Percentiles rank a stretch among this genome's conserved stretches.
These are phyloP conservation scores for bread wheat (Triticum aestivum) DNA, from an alignment of 176 grass and related monocot species.

Conservation along the genomic window IWGSC_CS_RefSeq_v2.1 NC_057806.1:529997141-529997640, in stretches of 20 bases:
- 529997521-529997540: background rate
- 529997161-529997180: background rate
- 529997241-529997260: background rate
- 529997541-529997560: no score
- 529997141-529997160: background rate
- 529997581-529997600: no score
- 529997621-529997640: background rate
- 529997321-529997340: background rate
- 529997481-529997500: background rate
- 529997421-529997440: background rate
- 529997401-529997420: background rate
- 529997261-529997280: background rate
- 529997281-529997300: background rate
- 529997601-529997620: background rate
- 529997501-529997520: background rate
- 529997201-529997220: background rate
- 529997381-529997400: background rate
- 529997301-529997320: background rate
- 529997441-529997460: background rate
- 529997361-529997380: background rate
- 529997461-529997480: background rate
- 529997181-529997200: background rate
- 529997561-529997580: no score
- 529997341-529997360: background rate
- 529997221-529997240: background rate